Percentiles rank a stretch among this genome's conserved stretches.
Evolutionary conservation across 371 early-diverging fungal genomes (phyloP).

Genomic region (Batkoa obscura): DNA sequence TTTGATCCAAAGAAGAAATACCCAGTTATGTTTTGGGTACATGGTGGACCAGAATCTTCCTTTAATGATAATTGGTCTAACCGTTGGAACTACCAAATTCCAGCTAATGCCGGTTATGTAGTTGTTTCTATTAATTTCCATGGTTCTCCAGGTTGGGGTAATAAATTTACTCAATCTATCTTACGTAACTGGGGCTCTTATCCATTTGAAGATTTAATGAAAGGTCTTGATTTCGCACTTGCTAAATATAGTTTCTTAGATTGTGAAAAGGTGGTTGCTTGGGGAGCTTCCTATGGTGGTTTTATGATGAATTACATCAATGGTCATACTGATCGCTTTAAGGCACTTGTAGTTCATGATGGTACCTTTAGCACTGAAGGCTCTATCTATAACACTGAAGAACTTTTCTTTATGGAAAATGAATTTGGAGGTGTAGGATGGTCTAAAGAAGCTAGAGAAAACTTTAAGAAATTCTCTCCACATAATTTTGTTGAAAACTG

Average conservation of each 20-base stretch:
- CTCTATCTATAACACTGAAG: slow-evolving; percentile 54
- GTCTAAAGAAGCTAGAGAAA: slow-evolving; percentile 17
- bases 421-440: slow-evolving; percentile 52
- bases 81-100: slow-evolving; percentile 44
- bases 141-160: slow-evolving; percentile 72
- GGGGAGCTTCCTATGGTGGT: slow-evolving; percentile 72
- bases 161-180: slow-evolving; percentile 53
- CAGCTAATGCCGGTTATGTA: slow-evolving; percentile 52
- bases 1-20: slow-evolving; percentile 40
- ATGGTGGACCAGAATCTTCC: slow-evolving; percentile 24
- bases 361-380: slow-evolving; percentile 49
- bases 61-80: slow-evolving; percentile 1
- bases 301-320: slow-evolving; percentile 59
- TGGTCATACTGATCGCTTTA: slow-evolving; percentile 44
- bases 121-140: slow-evolving; percentile 54
- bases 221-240: slow-evolving; percentile 44
- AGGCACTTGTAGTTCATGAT: slow-evolving; percentile 61
- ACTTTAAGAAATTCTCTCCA: slow-evolving; percentile 49
- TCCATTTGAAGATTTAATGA: slow-evolving; percentile 52
- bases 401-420: slow-evolving; percentile 57
- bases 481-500: slow-evolving; percentile 44
- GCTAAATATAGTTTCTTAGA: slow-evolving; percentile 35
- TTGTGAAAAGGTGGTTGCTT: slow-evolving; percentile 30
- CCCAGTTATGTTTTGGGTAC: slow-evolving; percentile 63
- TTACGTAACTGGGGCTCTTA: slow-evolving; percentile 55